Evolutionary conservation across 1,284 basidiomycete genomes (phyloP), one percentile per base, ranked within the genome.

Genomic region (Puccinia polysora): DNA sequence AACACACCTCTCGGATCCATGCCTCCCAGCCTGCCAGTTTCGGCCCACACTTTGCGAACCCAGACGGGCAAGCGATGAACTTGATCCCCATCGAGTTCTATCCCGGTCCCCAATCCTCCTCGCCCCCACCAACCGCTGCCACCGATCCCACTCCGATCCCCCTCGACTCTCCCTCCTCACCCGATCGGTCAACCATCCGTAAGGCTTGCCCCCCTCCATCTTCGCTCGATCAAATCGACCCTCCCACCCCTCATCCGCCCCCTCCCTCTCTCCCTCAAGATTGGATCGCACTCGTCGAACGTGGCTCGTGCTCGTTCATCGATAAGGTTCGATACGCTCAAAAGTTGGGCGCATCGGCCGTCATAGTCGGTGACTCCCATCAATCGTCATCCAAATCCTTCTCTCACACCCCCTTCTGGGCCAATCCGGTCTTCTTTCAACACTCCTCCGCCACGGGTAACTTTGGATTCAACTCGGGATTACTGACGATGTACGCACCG

Each of bases 401-500:
- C n/a, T n/a, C n/a, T n/a, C n/a, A n/a, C n/a, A 18, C 23, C 15
- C 15, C 20, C 59, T 14, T 6, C n/a, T 4, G 18, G n/a, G 18
- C n/a, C n/a, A 4, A 18, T 20, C 18, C 18, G 18, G 30, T 49
- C 23, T 49, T 28, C 15, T 55, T 20, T 14, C 18, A 55, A 30
- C 32, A n/a, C 40, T 20, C 23, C 28, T 20, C 28, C n/a, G n/a
- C n/a, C n/a, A n/a, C 18, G 15, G 18, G 20, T 43, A 36, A 87
- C 77, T 86, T 86, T 12, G 86, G 88, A 3, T 84, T 84, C 76
- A 86, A 89, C 15, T 88, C 90, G 77, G 84, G 85, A n/a, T 82
- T 93, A 73, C 85, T 93, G 49, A 92, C 89, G 74, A 93, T 94
- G 91, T 92, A 88, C 80, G 89, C 88, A 78, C 88, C 88, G 80